Conservation (phyloP, 257 asterid species). For the Solanum tacnaense region DNA sequence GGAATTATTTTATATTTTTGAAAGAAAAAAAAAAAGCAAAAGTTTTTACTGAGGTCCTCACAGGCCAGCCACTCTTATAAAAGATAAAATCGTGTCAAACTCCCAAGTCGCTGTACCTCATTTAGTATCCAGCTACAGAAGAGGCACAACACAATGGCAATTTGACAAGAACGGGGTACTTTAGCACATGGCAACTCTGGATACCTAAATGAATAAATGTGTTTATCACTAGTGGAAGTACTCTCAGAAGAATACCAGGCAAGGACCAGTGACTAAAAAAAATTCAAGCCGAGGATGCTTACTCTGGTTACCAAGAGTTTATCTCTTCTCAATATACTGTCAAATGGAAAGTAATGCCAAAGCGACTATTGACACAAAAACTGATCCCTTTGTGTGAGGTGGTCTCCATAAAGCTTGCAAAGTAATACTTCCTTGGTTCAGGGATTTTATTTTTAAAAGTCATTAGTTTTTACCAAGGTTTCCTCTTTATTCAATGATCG, state of each 20-base stretch:
- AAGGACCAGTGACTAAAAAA: not conserved
- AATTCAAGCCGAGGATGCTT: not conserved
- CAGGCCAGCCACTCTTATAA: not conserved
- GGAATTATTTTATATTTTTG: not conserved
- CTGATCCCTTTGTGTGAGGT: not conserved
- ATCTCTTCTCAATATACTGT: not conserved
- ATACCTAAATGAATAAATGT: not conserved
- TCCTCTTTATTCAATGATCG: not conserved
- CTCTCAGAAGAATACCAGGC: not conserved
- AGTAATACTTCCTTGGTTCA: not conserved
- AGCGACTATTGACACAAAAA: not conserved
- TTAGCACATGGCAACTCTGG: not conserved
- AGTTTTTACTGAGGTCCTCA: not conserved
- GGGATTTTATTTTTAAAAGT: not conserved
- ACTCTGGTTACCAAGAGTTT: not conserved
- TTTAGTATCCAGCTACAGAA: not conserved
- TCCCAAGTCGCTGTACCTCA: not conserved
- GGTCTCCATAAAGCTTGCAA: not conserved
- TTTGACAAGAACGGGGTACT: not conserved
- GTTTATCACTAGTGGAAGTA: not conserved
- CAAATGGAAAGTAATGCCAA: not conserved
- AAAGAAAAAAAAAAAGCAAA: not conserved
- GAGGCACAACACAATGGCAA: not conserved
- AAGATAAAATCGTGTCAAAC: not conserved
- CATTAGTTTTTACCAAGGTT: not conserved